Base-by-base conservation (phyloP, 805 yeast species). In the Ogataea populi-albae region DNA sequence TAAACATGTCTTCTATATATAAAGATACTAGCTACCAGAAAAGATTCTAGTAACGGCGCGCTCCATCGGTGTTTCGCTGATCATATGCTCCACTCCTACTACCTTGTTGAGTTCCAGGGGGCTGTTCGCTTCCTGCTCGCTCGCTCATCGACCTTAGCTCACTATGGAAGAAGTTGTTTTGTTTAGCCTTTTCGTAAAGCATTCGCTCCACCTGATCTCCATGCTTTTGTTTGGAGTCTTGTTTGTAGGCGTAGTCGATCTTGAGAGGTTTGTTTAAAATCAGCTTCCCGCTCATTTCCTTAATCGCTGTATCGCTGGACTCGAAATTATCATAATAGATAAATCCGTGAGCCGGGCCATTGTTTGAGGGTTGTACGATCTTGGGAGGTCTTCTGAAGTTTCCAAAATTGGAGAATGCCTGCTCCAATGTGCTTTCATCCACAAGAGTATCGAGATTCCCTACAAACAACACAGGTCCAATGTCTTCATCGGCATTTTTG, bases 131-230 rank as follows among this genome's bases (percentile, higher is more conserved):
- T 27, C 12, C 20, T 22, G n/a, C n/a, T n/a, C n/a, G n/a, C n/a
- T n/a, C n/a, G n/a, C n/a, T 22, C 11, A 11, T 9, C 11, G 11
- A 22, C 23, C 11, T 11, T 22, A 11, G 35, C 14, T 35, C 39
- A 16, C 30, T 14, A 10, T 38, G 30, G 28, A 35, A 25, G 16
- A 45, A 46, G 27, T 54, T 43, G 34, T 54, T 53, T 23, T 45
- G 46, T 18, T 46, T 42, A 7, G 59, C 59, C 36, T 52, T 51
- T 23, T 47, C 48, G 27, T 91, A 89, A 36, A 88, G 66, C 35
- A 72, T 45, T 47, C 96, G 68, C 55, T 89, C 96, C 0, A 78
- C 76, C 24, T 69, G 71, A 48, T 82, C 89, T n/a, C 96, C 96
- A 49, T 86, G 94, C 31, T 73, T 69, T 14, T 76, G 76, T 39